Base-by-base conservation (phyloP, 192 early-diverging fungal species). In the Gamsiella multidivaricata region DNA sequence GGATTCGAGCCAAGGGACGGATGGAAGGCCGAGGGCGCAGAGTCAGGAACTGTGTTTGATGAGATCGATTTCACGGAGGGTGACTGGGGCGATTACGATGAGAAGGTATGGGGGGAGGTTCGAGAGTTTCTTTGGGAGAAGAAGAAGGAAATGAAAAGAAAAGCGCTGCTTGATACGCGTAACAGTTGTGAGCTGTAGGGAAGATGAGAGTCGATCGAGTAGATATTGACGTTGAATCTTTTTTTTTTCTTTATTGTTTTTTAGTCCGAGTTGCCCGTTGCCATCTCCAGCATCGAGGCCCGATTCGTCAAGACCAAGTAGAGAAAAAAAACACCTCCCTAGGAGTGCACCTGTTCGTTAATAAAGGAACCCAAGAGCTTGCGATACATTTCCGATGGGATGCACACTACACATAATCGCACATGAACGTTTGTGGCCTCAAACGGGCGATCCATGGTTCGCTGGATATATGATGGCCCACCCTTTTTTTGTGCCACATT, bases 1-100 rank as follows among this genome's bases (percentile, higher is more conserved):
- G 92, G 86, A 57, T 95, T 92, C 79, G 86, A 87, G 43, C 89
- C 91, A 11, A 82, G 84, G 53, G 85, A 88, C 75, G 89, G 86
- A 20, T 95, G 90, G 89, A 70, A 56, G 54, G 94, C 88, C 29
- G 81, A 83, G 65, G 93, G 94, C 42, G 75, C 80, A 20, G 92
- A 95, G 60, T 90, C 91, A 1, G 81, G 83, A 9, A 90, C 89
- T 3, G 14, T 45, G 39, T 97, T 97, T 81, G 83, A 89, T 22
- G 92, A 94, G 32, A 83, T 97, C 65, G 91, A 94, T 65, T 83
- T 96, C 46, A 83, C 84, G 11, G 93, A 95, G 31, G 89, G 87
- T 22, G 88, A 93, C 66, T 97, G 95, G 95, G 91, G 87, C 33
- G 95, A 94, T 12, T 97, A 97, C 69, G 95, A 97, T 72, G 95